phyloP scores from a whole-genome alignment of 306 rosid genomes.

The Parietaria judaica region DNA sequence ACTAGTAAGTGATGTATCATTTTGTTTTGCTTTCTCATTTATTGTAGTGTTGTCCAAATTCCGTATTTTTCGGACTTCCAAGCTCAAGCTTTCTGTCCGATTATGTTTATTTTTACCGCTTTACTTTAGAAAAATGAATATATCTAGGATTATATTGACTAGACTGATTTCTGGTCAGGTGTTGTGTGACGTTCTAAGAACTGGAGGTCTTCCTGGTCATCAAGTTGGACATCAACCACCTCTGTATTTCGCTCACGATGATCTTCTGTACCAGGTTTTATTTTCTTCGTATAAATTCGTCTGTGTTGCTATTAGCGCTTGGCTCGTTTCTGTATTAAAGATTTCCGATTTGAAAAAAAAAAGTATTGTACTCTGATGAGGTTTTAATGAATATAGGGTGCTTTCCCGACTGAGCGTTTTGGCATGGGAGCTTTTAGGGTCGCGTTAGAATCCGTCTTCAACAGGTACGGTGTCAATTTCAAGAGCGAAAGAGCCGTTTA shows the following conservation, averaged over 20 bases:
- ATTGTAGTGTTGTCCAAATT: not conserved
- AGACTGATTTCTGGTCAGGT: slow-evolving; percentile 38
- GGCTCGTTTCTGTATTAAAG: slow-evolving; percentile 9
- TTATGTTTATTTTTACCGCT: too few relatives aligned
- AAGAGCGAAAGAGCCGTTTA: not conserved
- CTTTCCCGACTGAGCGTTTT: slow-evolving; percentile 87
- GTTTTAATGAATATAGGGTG: slow-evolving; percentile 60
- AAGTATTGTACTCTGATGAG: slow-evolving; percentile 34
- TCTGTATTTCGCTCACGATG: slow-evolving; percentile 76
- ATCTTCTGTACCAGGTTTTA: slow-evolving; percentile 84
- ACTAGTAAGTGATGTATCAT: not conserved
- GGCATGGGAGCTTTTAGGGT: slow-evolving; percentile 98
- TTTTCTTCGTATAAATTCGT: not conserved
- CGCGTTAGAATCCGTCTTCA: slow-evolving; percentile 82
- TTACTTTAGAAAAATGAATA: too few relatives aligned
- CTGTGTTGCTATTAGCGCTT: slow-evolving; percentile 3
- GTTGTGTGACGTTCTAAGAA: slow-evolving; percentile 74
- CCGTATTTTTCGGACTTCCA: not conserved
- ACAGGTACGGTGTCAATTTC: slow-evolving; percentile 31
- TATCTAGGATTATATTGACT: too few relatives aligned
- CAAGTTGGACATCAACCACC: slow-evolving; percentile 59
- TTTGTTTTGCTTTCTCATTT: too few relatives aligned
- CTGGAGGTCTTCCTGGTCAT: slow-evolving; percentile 90
- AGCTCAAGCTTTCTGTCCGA: not conserved
- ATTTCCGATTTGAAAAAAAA: slow-evolving; percentile 1